A percentile compares a stretch with the other conserved stretches of the same genome.
These are phyloP conservation scores for Pulveroboletus sp. DNA, from an alignment of 768 basidiomycete genomes.

Conservation along the genomic window DNA sequence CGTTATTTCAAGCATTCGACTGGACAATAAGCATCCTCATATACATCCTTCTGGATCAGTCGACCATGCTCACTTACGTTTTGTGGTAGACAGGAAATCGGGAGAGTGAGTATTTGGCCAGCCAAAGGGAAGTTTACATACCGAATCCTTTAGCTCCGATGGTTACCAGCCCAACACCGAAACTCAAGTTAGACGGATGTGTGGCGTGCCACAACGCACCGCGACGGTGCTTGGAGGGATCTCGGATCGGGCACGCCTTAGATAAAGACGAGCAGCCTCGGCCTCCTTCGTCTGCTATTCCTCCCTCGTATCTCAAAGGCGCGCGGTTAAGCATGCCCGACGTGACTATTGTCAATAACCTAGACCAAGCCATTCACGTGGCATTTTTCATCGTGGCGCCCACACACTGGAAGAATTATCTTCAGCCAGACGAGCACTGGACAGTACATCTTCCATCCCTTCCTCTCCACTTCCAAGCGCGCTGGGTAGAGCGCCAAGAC, in stretches of 20 bases:
- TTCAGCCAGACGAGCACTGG: conserved; percentile 18
- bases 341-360: conserved; percentile 18
- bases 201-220: background rate
- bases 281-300: background rate
- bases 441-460: conserved; percentile 7
- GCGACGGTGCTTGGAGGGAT: no score
- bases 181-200: background rate
- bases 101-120: no score
- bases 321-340: conserved; percentile 15
- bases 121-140: no score
- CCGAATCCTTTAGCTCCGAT: background rate
- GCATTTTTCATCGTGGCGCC: conserved; percentile 19
- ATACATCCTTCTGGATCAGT: no score
- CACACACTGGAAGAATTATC: conserved; percentile 15
- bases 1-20: no score
- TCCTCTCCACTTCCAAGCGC: conserved; percentile 13
- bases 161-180: background rate
- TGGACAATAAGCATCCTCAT: no score
- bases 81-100: no score
- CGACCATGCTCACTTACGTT: no score
- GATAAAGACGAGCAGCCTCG: background rate
- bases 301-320: background rate
- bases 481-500: conserved; percentile 16
- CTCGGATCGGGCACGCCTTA: no score
- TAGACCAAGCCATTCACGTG: conserved; percentile 18